Conservation (phyloP, 208 protist species). For the Acanthamoeba polyphaga region DNA sequence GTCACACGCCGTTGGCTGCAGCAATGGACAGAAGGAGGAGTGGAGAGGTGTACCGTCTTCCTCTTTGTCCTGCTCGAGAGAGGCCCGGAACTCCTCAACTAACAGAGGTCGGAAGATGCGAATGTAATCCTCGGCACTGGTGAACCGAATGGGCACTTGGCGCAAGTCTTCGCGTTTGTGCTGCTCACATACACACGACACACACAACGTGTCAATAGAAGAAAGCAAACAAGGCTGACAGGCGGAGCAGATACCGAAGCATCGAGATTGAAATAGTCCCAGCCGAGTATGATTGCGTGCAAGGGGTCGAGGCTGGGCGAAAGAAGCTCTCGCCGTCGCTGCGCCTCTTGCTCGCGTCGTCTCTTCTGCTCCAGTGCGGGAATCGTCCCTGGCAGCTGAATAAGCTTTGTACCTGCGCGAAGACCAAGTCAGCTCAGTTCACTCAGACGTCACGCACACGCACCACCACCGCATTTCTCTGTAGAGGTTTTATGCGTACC, state of each 20-base stretch:
- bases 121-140: constrained; percentile 76
- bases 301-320: constrained; percentile 21
- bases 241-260: neutral
- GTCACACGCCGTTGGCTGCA: too few species aligned
- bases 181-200: neutral
- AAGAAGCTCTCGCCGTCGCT: neutral
- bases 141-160: constrained; percentile 62
- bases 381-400: neutral
- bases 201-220: neutral
- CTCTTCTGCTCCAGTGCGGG: constrained; percentile 16
- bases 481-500: neutral
- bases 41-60: constrained; percentile 34
- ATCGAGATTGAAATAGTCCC: constrained; percentile 73
- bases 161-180: neutral
- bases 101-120: constrained; percentile 83
- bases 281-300: constrained; percentile 49
- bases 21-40: neutral
- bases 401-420: neutral
- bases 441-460: too few species aligned
- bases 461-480: too few species aligned
- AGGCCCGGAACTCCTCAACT: constrained; percentile 84
- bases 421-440: too few species aligned
- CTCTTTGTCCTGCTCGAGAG: constrained; percentile 63
- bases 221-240: neutral
- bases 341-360: constrained; percentile 37